These are phyloP conservation scores for Ophiosphaerella narmari DNA, from an alignment of 2,329 filamentous ascomycete genomes.

Conservation along the genomic window DNA sequence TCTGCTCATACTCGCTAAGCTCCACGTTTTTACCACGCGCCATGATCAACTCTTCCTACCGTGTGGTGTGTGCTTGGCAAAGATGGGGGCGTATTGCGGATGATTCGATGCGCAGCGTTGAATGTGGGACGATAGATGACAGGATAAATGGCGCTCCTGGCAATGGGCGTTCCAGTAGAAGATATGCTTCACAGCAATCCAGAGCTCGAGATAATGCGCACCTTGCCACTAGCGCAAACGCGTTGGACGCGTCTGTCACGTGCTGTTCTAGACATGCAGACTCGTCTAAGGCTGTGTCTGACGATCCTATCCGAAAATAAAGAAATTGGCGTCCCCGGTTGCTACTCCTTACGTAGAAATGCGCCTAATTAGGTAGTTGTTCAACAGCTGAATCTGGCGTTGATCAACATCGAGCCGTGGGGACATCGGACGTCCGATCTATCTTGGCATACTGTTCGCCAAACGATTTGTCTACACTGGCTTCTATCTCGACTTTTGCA, in stretches of 20 bases:
- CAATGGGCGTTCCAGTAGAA: neutral
- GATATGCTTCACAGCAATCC: neutral
- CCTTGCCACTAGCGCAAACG: constrained; percentile 21
- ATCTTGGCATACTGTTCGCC: constrained; percentile 25
- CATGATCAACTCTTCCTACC: constrained; percentile 23
- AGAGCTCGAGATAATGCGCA: neutral
- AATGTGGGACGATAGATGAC: no score
- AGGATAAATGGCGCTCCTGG: no score
- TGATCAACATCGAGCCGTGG: no score
- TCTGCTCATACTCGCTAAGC: constrained; percentile 84
- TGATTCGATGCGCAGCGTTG: constrained; percentile 4
- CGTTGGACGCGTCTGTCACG: constrained; percentile 20
- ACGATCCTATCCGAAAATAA: no score
- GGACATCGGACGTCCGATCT: constrained; percentile 12
- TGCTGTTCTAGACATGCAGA: constrained; percentile 1
- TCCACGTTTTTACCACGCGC: constrained; percentile 53
- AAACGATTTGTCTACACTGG: constrained; percentile 22
- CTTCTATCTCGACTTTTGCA: constrained; percentile 11
- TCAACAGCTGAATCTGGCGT: neutral
- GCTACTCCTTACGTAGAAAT: no score
- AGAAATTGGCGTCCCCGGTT: no score
- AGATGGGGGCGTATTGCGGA: neutral
- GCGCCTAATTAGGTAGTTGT: no score
- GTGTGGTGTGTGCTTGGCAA: neutral
- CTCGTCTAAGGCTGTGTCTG: neutral